Percentiles rank a stretch among this genome's conserved stretches.
Conservation (phyloP, 129 eudicot genomes). For the Arctium lappa region DNA sequence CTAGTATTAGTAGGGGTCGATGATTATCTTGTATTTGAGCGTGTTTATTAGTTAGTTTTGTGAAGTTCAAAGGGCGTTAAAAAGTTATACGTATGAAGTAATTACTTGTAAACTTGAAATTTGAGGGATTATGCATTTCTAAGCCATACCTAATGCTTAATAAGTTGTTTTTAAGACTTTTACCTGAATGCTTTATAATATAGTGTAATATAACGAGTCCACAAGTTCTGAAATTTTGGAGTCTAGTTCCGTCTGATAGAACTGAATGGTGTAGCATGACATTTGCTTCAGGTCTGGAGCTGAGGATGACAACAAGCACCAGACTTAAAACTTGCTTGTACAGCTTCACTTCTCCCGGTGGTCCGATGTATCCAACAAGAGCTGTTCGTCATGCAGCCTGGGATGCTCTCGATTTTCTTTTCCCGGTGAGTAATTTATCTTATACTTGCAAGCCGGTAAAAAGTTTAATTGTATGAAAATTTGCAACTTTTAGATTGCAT, state of each 20-base stretch:
- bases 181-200: neutral
- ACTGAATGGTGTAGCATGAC: neutral
- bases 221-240: neutral
- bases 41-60: neutral
- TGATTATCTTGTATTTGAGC: neutral
- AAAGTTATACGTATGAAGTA: neutral
- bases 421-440: slow-evolving; percentile 61
- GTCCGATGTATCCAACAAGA: slow-evolving; percentile 96
- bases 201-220: neutral
- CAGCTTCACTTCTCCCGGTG: slow-evolving; percentile 99
- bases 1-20: neutral
- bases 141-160: neutral
- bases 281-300: slow-evolving; percentile 59
- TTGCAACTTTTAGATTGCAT: neutral
- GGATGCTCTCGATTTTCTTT: slow-evolving; percentile 88
- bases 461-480: neutral
- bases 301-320: slow-evolving; percentile 91
- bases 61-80: neutral
- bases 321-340: slow-evolving; percentile 87
- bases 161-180: neutral
- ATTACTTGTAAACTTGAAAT: neutral
- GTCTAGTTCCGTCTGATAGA: neutral
- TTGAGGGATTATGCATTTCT: neutral
- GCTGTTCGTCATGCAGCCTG: slow-evolving; percentile 99
- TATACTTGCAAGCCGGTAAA: neutral